Evolutionary conservation across 176 grass and related monocot species (phyloP).

Genomic region (Aegilops bicornis): DNA sequence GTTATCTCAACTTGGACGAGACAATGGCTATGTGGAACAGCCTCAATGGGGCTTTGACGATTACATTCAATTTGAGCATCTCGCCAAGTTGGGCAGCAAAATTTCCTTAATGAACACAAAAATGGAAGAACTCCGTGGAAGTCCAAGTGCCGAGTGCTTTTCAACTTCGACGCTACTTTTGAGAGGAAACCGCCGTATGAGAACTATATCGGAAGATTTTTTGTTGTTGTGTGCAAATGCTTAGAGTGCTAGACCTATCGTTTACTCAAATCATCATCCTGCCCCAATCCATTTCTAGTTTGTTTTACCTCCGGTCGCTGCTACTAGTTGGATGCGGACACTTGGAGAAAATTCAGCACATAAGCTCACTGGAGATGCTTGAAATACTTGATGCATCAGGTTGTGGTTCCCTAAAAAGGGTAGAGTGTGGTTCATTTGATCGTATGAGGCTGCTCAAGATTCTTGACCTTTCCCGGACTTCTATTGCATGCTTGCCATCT

Average conservation of each 20-base stretch:
- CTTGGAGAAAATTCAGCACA: constrained; percentile 26
- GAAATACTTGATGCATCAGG: constrained; percentile 26
- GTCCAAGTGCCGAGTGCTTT: not conserved
- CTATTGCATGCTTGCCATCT: constrained; percentile 12
- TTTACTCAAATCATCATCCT: not conserved
- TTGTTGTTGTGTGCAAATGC: not conserved
- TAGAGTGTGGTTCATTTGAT: constrained; percentile 21
- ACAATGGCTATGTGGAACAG: not conserved
- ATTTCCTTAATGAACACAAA: constrained; percentile 1
- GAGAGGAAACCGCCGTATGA: constrained; percentile 21
- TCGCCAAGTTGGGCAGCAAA: not conserved
- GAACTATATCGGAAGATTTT: not conserved
- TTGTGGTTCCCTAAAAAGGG: not conserved
- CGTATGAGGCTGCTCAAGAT: constrained; percentile 11
- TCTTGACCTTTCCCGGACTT: constrained; percentile 24
- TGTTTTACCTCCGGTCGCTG: not conserved
- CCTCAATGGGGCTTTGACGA: not conserved
- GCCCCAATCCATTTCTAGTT: not conserved
- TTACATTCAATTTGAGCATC: not conserved
- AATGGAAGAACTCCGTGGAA: not conserved
- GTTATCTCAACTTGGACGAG: not conserved
- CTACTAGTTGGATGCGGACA: constrained; percentile 4
- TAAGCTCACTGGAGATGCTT: not conserved
- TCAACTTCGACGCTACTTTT: not conserved
- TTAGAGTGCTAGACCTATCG: not conserved